Evolutionary conservation across 73 alveolate genomes (phyloP), one percentile per base, ranked within the genome.

Genomic region (Effrenium voratum): DNA sequence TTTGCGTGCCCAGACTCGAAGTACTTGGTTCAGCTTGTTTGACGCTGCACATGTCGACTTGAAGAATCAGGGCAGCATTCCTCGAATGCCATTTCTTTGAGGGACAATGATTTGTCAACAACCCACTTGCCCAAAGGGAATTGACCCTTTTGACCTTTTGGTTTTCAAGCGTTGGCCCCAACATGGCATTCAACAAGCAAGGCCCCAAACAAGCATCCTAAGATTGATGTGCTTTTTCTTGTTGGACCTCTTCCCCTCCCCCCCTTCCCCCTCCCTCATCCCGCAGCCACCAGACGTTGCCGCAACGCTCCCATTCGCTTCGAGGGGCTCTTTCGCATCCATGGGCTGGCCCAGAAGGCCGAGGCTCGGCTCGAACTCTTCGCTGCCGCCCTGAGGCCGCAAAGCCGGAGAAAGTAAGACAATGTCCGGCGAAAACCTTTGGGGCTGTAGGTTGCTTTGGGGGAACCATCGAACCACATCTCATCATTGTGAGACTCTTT

Each of bases 311-410:
- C 86, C 90, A 30, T 0, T 5, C 5, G 1, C 73, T 46, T 72
- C 91, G 5, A 81, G 91, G 5, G 5, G 32, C 91, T 81, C 73
- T 47, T 81, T 81, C 73, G 91, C 91, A 40, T 81, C 91, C 19
- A 81, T 19, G 6, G 91, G 73, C 0, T 2, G 13, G 28, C 88
- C 91, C 34, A 81, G 47, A 34, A 81, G 32, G 47, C 5, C 12
- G 91, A 81, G 91, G 91, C 73, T 81, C 46, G 91, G 47, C n/a
- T 81, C 91, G 47, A 81, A 81, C 72, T 81, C 73, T 12, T 81
- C 73, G 73, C 91, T 47, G 50, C 50, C 47, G 47, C 91, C 91
- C 91, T 76, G 59, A 36, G 57, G 6, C 59, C 5, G 4, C 63
- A 52, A 19, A 8, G 8, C 19, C 63, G 63, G 19, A 52, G 8